Base-by-base conservation (phyloP, 768 basidiomycete species). In the Suillus ampliporus region DNA sequence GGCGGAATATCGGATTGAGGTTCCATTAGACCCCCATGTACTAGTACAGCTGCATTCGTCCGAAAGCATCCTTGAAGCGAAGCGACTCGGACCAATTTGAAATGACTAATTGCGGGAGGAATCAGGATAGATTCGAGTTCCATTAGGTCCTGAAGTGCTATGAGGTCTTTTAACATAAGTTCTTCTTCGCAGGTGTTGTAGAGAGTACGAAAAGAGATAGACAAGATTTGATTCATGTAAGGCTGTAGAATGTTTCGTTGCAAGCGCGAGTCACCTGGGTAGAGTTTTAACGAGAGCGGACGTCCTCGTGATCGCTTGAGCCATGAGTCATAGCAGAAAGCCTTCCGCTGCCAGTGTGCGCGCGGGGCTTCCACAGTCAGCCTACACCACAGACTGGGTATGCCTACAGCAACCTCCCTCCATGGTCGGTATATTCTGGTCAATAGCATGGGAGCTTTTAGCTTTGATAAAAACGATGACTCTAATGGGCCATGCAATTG, bases 341-440 rank as follows among this genome's bases (percentile, higher is more conserved):
- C 19, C 21, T 54, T 48, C 28, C 61, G 58, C 48, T 59, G 64
- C 35, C 57, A 54, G 5, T 4, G 84, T 80, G 1, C 4, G 9
- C 17, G 26, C 26, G 10, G 1, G 79, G 76, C 17, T 26, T 17
- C 28, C 15, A 15, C 9, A 19, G 10, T 19, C 23, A 56, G 11
- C 5, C 23, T 11, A 15, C 80, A 78, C 85, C 85, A 86, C 35
- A 86, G 69, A 57, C 73, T 74, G 9, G 84, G 81, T 0, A 79
- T 80, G 11, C 71, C 69, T 10, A 74, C 54, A 34, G 73, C 78
- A 10, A 84, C 61, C 8, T 69, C 60, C 64, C 77, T 77, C 85
- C 85, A 85, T 3, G 72, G 61, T 2, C 70, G 69, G 63, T 80
- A 82, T 17, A 86, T 77, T 46, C 70, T 68, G 21, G 78, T 72